Evolutionary conservation across 1,284 basidiomycete species (phyloP), one percentile per base, ranked within the genome.

Genomic region (Papiliotrema terrestris): DNA sequence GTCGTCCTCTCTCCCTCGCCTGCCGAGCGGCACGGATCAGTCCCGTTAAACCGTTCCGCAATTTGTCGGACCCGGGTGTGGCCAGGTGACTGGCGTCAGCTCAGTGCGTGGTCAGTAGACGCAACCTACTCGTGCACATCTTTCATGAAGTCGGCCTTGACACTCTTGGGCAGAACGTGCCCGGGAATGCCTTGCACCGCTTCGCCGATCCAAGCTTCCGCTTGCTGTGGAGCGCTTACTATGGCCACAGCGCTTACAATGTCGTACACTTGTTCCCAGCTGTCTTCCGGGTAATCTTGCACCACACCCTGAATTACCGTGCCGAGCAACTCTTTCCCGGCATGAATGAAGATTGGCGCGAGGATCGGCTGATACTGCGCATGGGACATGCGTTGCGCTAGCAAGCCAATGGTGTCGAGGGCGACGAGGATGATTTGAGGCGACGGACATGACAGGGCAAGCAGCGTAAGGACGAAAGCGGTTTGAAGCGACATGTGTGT

Each of bases 241-340:
- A 79, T 76, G 29, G 86, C 83, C 45, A 94, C 72, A 29, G 84
- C 80, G 36, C 89, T 83, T 68, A 97, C 82, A 60, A 96, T 85
- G 2, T 86, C 85, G 44, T 91, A 83, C 35, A 93, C 86, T 44
- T 81, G 75, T 8, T 87, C 83, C 26, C 87, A 81, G 1, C 85
- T 82, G 58, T 98, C 94, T 65, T 94, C 92, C 2, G 90, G 89
- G 73, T 94, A 98, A 56, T 88, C 86, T 29, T 86, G 85, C 2
- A 92, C 85, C 17, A 97, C 80, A 2, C 94, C 92, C 26, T 81
- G 79, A 43, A 98, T 79, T 25, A 95, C 71, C 59, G 86, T 83
- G 8, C 81, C 81, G n/a, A 88, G 75, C 22, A 97, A 80, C 60
- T 84, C 82, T 54, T 83, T 81, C 5, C 91, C 91, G 68, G 91